A percentile compares a stretch with the other conserved stretches of the same genome.
Evolutionary conservation across 768 basidiomycete species (phyloP).

Genomic region (Boletus tylopilopsis): DNA sequence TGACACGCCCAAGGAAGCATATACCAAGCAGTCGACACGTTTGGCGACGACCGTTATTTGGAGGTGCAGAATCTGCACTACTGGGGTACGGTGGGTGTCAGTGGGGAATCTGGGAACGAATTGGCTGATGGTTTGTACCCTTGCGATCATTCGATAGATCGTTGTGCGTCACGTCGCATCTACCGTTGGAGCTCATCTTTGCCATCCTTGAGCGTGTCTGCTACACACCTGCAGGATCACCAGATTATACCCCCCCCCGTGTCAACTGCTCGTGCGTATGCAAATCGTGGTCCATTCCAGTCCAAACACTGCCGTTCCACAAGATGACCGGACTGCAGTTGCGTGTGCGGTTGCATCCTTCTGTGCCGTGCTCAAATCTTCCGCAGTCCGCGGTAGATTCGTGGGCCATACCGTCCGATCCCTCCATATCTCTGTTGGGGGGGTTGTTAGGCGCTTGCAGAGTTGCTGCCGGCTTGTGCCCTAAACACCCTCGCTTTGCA

Average conservation of each 20-base stretch:
- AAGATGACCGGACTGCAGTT: slow-evolving; percentile 10
- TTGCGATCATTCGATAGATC: too few species aligned
- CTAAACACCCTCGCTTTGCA: slow-evolving; percentile 26
- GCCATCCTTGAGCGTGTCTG: slow-evolving; percentile 24
- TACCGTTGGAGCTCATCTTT: slow-evolving; percentile 24
- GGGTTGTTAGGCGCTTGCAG: slow-evolving; percentile 4
- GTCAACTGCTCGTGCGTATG: slow-evolving; percentile 25
- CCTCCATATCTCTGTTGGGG: slow-evolving; percentile 21
- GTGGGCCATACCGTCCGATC: slow-evolving; percentile 19
- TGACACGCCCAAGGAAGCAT: slow-evolving; percentile 47
- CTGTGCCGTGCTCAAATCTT: slow-evolving; percentile 12
- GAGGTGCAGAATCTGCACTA: slow-evolving; percentile 58
- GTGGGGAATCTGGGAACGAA: accelerated
- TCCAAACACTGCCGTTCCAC: slow-evolving; percentile 30
- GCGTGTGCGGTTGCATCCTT: slow-evolving; percentile 8
- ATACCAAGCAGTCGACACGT: slow-evolving; percentile 37
- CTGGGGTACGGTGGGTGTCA: slow-evolving; percentile 50
- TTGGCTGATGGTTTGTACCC: slow-evolving; percentile 14
- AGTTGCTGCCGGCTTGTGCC: slow-evolving; percentile 26
- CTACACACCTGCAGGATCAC: slow-evolving; percentile 16
- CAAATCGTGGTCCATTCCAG: slow-evolving; percentile 25
- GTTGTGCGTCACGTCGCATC: too few species aligned
- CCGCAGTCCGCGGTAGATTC: slow-evolving; percentile 12
- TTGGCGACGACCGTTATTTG: slow-evolving; percentile 59
- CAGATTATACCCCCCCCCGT: slow-evolving; percentile 20